Conservation (phyloP, 352 stramenopile species). For the Globisporangium iwayamae region DNA sequence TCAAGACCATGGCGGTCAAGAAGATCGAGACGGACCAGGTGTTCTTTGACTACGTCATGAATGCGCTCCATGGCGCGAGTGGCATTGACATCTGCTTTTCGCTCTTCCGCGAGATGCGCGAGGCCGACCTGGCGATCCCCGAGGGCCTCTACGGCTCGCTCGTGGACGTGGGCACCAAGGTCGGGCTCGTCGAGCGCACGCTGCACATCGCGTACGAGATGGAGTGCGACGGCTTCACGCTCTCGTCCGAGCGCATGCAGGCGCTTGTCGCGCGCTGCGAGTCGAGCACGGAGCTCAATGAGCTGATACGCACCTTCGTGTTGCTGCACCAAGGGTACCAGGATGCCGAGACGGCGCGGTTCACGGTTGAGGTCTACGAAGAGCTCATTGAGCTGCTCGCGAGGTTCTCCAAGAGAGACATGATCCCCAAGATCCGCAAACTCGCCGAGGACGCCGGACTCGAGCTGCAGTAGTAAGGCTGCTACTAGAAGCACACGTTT, state of each 20-base stretch:
- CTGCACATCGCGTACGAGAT: slow-evolving; percentile 80
- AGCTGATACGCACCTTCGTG: slow-evolving; percentile 62
- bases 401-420: slow-evolving; percentile 43
- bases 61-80: slow-evolving; percentile 45
- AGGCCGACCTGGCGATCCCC: slow-evolving; percentile 38
- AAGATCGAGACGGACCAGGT: slow-evolving; percentile 36
- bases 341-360: slow-evolving; percentile 25
- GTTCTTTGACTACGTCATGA: slow-evolving; percentile 66
- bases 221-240: slow-evolving; percentile 69
- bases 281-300: slow-evolving; percentile 39
- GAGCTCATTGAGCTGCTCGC: slow-evolving; percentile 43
- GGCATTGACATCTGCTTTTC: slow-evolving; percentile 77
- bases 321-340: slow-evolving; percentile 55
- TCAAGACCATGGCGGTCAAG: slow-evolving; percentile 43
- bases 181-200: slow-evolving; percentile 62
- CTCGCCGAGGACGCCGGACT: slow-evolving; percentile 28
- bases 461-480: slow-evolving; percentile 10
- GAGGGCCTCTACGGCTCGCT: slow-evolving; percentile 59
- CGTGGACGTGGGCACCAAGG: slow-evolving; percentile 49
- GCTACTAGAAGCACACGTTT: neutral
- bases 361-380: slow-evolving; percentile 55
- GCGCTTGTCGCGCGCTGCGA: slow-evolving; percentile 43
- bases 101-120: slow-evolving; percentile 51
- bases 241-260: slow-evolving; percentile 49
- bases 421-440: slow-evolving; percentile 35